phyloP scores from a whole-genome alignment of 208 protist genomes.

The Acanthamoeba sp. region DNA sequence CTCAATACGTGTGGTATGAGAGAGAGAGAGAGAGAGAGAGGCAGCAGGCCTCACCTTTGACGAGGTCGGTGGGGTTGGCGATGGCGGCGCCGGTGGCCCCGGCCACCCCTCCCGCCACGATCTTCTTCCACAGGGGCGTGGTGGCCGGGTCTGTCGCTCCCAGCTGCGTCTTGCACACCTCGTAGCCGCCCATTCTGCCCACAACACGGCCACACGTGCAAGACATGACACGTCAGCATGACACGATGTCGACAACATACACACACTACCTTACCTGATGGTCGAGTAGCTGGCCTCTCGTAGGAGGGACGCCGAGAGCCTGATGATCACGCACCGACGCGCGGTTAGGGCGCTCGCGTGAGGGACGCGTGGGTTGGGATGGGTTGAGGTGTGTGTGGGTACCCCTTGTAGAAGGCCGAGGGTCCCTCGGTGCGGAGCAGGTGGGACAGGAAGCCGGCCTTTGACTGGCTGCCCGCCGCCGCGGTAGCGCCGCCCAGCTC shows the following conservation, averaged over 20 bases:
- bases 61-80: conserved; percentile 64
- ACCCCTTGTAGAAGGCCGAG: conserved; percentile 63
- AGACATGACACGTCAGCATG: background rate
- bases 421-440: background rate
- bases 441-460: background rate
- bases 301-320: conserved; percentile 26
- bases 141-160: conserved; percentile 44
- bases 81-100: conserved; percentile 44
- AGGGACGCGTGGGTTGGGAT: too few relatives aligned
- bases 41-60: conserved; percentile 33
- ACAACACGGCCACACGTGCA: background rate
- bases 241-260: background rate
- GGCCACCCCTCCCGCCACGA: conserved; percentile 48
- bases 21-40: background rate
- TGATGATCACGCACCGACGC: too few relatives aligned
- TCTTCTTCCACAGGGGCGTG: conserved; percentile 69
- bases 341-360: too few relatives aligned
- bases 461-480: background rate
- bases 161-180: conserved; percentile 37
- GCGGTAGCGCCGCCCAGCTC: background rate
- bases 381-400: background rate
- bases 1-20: background rate
- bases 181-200: conserved; percentile 65
- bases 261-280: background rate
- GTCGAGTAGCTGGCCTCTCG: conserved; percentile 62